phyloP scores from a whole-genome alignment of 2,329 filamentous ascomycete genomes.

The Pseudopyrenochaeta lycopersici region DNA sequence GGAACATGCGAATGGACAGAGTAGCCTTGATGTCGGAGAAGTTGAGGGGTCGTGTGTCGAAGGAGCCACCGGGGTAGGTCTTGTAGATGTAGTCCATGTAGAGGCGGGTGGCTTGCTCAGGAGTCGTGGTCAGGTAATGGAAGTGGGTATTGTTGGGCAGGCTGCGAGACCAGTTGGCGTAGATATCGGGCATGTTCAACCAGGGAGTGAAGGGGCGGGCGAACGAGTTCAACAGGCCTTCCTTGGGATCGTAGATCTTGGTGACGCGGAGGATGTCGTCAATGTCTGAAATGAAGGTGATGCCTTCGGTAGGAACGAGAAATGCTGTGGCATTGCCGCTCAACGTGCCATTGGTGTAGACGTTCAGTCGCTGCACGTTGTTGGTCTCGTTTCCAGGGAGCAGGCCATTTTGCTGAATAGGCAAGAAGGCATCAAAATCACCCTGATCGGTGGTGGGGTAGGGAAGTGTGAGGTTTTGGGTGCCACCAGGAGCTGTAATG shows the following conservation, averaged over 20 bases:
- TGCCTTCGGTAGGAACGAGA: conserved; percentile 73
- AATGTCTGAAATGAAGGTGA: conserved; percentile 80
- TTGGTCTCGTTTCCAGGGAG: conserved; percentile 71
- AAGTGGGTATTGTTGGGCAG: conserved; percentile 74
- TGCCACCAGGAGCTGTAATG: conserved; percentile 65
- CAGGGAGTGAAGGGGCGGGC: conserved; percentile 74
- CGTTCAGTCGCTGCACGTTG: conserved; percentile 72
- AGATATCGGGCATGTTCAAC: conserved; percentile 83
- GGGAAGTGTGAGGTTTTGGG: conserved; percentile 70
- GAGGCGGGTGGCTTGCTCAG: conserved; percentile 77
- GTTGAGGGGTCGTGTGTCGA: conserved; percentile 78
- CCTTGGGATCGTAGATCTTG: conserved; percentile 78
- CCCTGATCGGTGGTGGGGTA: conserved; percentile 72
- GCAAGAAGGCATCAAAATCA: conserved; percentile 77
- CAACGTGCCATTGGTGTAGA: conserved; percentile 70
- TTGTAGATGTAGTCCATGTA: conserved; percentile 85
- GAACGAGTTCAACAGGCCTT: conserved; percentile 80
- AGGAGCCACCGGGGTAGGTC: conserved; percentile 78
- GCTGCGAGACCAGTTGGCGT: conserved; percentile 75
- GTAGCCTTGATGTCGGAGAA: conserved; percentile 80
- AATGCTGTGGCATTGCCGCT: conserved; percentile 80
- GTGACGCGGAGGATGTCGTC: conserved; percentile 84
- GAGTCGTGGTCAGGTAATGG: conserved; percentile 83
- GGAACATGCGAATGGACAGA: conserved; percentile 72
- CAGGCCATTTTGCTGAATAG: conserved; percentile 65